Percentiles rank a stretch among this genome's conserved stretches.
phyloP scores from a whole-genome alignment of 768 basidiomycete genomes.

The Leccinum ochraceum region DNA sequence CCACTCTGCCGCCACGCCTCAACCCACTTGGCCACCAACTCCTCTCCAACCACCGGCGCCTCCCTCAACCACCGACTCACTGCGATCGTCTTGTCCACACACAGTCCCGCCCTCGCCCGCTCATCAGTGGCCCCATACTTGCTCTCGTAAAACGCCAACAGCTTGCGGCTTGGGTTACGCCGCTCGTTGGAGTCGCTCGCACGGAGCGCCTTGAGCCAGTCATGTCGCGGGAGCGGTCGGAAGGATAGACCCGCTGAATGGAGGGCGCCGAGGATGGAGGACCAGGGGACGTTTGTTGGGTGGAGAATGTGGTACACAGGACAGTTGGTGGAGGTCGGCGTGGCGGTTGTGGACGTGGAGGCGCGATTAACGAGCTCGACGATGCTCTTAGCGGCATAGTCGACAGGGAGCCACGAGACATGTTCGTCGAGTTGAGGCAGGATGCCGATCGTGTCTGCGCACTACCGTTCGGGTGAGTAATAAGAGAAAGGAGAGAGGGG shows the following conservation, averaged over 20 bases:
- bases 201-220: conserved; percentile 26
- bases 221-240: conserved; percentile 16
- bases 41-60: neutral
- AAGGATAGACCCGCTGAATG: conserved; percentile 36
- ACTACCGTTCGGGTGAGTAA: conserved; percentile 25
- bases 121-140: conserved; percentile 24
- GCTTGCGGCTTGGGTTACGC: conserved; percentile 27
- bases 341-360: conserved; percentile 19
- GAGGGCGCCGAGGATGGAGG: conserved; percentile 41
- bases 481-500: neutral
- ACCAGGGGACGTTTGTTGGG: conserved; percentile 30
- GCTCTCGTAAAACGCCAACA: conserved; percentile 27
- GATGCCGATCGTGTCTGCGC: conserved; percentile 41
- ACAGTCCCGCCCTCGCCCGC: conserved; percentile 10
- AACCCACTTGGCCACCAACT: too few species aligned
- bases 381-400: conserved; percentile 50
- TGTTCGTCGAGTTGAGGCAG: conserved; percentile 35
- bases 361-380: conserved; percentile 37
- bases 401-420: conserved; percentile 52
- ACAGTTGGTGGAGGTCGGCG: neutral
- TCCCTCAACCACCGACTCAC: conserved; percentile 21
- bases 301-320: neutral
- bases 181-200: conserved; percentile 25
- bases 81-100: conserved; percentile 9
- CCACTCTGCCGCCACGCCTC: too few species aligned